phyloP scores from a whole-genome alignment of 2,329 filamentous ascomycete genomes.

The Parafenestella ontariensis region DNA sequence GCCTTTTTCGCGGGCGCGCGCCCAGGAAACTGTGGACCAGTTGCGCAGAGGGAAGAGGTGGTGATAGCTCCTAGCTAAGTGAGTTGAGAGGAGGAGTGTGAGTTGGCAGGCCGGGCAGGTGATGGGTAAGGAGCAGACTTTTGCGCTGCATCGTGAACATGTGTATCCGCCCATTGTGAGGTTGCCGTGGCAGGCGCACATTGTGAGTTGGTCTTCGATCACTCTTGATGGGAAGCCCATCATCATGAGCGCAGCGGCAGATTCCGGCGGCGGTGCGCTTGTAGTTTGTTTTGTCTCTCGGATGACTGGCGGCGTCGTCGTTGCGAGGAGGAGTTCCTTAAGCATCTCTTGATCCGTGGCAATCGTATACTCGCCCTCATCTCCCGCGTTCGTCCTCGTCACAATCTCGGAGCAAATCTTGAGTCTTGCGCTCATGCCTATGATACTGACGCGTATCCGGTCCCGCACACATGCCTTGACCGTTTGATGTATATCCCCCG shows the following conservation, averaged over 20 bases:
- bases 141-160: conserved; percentile 86
- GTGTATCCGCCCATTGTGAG: conserved; percentile 84
- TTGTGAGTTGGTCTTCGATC: conserved; percentile 73
- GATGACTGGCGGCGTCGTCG: conserved; percentile 88
- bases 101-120: conserved; percentile 92
- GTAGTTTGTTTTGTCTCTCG: conserved; percentile 64
- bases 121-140: conserved; percentile 87
- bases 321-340: conserved; percentile 83
- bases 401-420: conserved; percentile 92
- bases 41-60: conserved; percentile 68
- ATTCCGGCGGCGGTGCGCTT: conserved; percentile 45
- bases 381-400: conserved; percentile 82
- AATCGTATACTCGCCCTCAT: conserved; percentile 78
- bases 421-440: conserved; percentile 89
- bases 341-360: conserved; percentile 89
- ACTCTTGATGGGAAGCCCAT: conserved; percentile 96
- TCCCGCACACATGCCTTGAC: conserved; percentile 80
- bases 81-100: conserved; percentile 89
- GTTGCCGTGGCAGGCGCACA: conserved; percentile 90
- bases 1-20: conserved; percentile 62
- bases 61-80: conserved; percentile 49
- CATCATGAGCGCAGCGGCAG: conserved; percentile 73
- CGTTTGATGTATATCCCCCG: conserved; percentile 93
- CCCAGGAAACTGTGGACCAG: conserved; percentile 90
- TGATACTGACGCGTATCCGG: conserved; percentile 84